Base-by-base conservation (phyloP, 106 monocot genomes). In the Dactylorhiza incarnata region DNA sequence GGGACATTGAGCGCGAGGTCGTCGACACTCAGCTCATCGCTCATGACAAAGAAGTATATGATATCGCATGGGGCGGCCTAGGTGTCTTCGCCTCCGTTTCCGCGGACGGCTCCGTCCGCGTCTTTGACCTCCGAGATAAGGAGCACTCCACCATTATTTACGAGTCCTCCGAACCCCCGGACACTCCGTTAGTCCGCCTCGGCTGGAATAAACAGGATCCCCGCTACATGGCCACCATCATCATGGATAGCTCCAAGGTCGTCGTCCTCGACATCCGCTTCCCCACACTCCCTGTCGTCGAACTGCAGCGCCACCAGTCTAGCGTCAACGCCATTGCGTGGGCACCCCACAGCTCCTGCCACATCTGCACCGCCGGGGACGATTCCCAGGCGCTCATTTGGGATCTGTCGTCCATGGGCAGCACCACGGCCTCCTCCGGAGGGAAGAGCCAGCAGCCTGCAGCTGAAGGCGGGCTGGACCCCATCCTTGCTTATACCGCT, bases 181-280 rank as follows among this genome's bases (percentile, higher is more conserved):
- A 88, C 24, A 89, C 97, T 7, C 97, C 97, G 3, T 83, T 99
- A 3, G 91, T 99, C 8, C 78, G 97, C 8, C 84, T 99, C 2
- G 97, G 97, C 0, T 99, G 97, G 97, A 99, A 99, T 83, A 99
- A 99, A 74, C 97, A 99, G 83, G 97, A 99, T 72, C 97, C 97
- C 3, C 73, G 94, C 53, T 94, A 88, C 83, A 99, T 99, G 97
- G 97, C 97, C 48, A 99, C 97, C 72, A 87, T 94, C 49, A 99
- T 99, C 79, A 99, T 99, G 97, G 94, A 99, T 76, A 88, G 85
- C 56, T 78, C 97, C 61, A 99, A 99, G 94, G 97, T 99, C 22
- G 97, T 99, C 6, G 97, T 99, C 16, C 86, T 99, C 10, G 97
- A 99, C 73, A 99, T 99, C 49, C 91, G 94, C 77, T 99, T 85